Conservation (phyloP, 768 basidiomycete genomes). For the Podaxis rugospora region DNA sequence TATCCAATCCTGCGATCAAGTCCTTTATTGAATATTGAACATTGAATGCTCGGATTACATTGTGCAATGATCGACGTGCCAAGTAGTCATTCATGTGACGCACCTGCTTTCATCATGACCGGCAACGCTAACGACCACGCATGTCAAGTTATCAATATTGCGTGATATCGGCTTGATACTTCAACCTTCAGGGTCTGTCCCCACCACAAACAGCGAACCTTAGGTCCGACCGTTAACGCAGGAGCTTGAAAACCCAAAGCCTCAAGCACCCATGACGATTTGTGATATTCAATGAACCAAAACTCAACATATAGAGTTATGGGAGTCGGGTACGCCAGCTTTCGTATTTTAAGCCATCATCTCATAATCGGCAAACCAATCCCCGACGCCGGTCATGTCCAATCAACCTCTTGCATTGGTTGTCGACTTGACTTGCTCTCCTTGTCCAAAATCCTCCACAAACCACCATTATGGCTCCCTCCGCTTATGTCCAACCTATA, state of each 20-base stretch:
- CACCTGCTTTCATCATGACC: neutral
- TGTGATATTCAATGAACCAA: no score
- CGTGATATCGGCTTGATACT: no score
- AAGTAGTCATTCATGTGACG: neutral
- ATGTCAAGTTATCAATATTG: neutral
- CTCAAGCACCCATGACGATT: no score
- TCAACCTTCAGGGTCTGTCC: no score
- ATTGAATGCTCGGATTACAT: neutral
- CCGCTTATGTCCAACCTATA: conserved; percentile 38
- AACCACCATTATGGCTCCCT: conserved; percentile 32
- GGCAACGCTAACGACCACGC: neutral
- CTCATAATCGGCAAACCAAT: neutral
- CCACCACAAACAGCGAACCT: no score
- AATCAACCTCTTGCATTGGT: neutral
- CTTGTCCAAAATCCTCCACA: neutral
- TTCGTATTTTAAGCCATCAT: no score
- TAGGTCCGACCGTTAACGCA: no score
- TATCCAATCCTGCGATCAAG: neutral
- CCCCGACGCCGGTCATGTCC: neutral
- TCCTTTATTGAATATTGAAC: neutral
- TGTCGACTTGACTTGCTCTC: neutral
- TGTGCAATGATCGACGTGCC: neutral
- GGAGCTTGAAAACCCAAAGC: no score
- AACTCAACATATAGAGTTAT: no score
- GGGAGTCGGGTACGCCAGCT: no score